Percentiles rank a stretch among this genome's conserved stretches.
Conservation (phyloP, 2,329 filamentous ascomycete species). For the Fusarium nelsonii region DNA sequence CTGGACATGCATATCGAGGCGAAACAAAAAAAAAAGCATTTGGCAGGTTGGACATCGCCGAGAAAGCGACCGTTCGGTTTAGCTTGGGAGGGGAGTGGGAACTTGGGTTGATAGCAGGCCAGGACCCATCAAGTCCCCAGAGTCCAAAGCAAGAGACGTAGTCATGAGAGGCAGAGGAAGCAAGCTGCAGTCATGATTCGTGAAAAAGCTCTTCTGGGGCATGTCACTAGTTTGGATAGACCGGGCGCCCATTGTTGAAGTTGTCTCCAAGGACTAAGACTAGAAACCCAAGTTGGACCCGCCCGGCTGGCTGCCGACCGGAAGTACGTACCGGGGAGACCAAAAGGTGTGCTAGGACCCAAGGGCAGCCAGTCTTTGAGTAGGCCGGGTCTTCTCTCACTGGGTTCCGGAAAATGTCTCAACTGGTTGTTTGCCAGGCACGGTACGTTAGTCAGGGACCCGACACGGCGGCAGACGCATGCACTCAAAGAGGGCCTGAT, state of each 20-base stretch:
- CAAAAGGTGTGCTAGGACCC: constrained; percentile 27
- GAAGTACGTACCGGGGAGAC: constrained; percentile 18
- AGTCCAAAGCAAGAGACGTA: constrained; percentile 14
- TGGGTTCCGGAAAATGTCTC: constrained; percentile 45
- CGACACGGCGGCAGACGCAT: constrained; percentile 41
- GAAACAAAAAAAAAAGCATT: constrained; percentile 18
- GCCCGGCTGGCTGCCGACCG: constrained; percentile 42
- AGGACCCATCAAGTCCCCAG: constrained; percentile 26
- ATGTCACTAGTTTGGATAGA: constrained; percentile 33
- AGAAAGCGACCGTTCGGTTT: constrained; percentile 35
- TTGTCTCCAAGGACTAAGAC: constrained; percentile 13
- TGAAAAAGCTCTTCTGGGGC: constrained; percentile 27
- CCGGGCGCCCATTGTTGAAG: constrained; percentile 8
- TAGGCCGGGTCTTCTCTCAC: constrained; percentile 2
- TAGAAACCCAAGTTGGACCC: constrained; percentile 18
- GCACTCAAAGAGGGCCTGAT: constrained; percentile 41
- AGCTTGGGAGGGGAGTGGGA: constrained; percentile 23
- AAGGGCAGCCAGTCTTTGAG: constrained; percentile 28
- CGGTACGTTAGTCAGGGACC: constrained; percentile 49
- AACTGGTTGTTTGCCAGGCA: constrained; percentile 42
- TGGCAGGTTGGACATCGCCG: constrained; percentile 20
- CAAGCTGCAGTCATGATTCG: constrained; percentile 43
- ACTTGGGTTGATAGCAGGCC: constrained; percentile 9
- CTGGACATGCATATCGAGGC: constrained; percentile 22
- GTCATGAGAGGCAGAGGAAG: constrained; percentile 21